Evolutionary conservation across 192 early-diverging fungal species (phyloP).

Genomic region (Coemansia sp.): DNA sequence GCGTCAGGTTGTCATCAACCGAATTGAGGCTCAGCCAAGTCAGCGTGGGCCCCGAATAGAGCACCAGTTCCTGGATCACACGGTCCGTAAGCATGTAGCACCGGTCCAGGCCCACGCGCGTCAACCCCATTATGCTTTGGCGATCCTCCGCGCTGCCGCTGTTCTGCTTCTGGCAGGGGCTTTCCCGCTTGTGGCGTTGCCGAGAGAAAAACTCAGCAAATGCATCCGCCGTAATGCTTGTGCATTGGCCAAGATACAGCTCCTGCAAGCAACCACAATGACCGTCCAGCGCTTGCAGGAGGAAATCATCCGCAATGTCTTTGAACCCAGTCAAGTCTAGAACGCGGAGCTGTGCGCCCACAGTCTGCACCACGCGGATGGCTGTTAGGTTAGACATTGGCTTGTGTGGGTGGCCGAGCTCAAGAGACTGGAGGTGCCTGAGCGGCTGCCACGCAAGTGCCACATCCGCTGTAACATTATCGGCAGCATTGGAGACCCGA

Average conservation of each 20-base stretch:
- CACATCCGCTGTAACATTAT: background rate
- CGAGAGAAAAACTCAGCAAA: slow-evolving; percentile 33
- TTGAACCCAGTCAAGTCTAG: slow-evolving; percentile 41
- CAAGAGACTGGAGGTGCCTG: slow-evolving; percentile 13
- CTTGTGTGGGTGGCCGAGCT: slow-evolving; percentile 28
- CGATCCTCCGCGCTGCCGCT: background rate
- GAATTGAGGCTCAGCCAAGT: slow-evolving; percentile 65
- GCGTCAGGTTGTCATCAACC: slow-evolving; percentile 65
- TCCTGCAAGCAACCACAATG: slow-evolving; percentile 24
- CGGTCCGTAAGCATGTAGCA: slow-evolving; percentile 67
- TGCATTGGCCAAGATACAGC: slow-evolving; percentile 37
- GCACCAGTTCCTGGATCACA: slow-evolving; percentile 57
- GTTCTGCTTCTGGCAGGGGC: background rate
- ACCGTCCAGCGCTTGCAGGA: slow-evolving; percentile 16
- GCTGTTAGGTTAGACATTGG: slow-evolving; percentile 33
- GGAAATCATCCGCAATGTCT: slow-evolving; percentile 38
- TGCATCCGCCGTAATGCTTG: slow-evolving; percentile 23
- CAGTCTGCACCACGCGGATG: slow-evolving; percentile 19
- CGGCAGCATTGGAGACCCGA: background rate
- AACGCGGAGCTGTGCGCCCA: slow-evolving; percentile 32
- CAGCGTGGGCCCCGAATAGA: slow-evolving; percentile 61
- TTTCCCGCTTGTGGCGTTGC: slow-evolving; percentile 8
- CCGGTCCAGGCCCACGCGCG: slow-evolving; percentile 59
- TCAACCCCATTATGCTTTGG: slow-evolving; percentile 26
- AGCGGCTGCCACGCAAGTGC: slow-evolving; percentile 35